Base-by-base conservation (phyloP, 1,139 yeast species). In the Lodderomyces margitis region DNA sequence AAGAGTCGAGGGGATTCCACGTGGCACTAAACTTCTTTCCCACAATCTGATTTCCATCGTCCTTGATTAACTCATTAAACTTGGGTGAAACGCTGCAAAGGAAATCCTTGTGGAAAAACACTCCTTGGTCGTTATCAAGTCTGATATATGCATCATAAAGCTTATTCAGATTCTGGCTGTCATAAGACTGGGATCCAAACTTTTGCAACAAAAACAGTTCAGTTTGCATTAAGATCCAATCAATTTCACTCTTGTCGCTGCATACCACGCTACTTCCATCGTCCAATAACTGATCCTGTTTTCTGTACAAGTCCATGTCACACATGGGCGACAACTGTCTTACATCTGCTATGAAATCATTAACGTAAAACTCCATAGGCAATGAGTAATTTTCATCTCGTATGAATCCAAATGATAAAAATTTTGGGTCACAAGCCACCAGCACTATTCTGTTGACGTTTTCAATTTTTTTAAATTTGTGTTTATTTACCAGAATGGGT, bases 391-490 rank as follows among this genome's bases (percentile, higher is more conserved):
- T 59, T 40, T 85, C 94, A 50, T 82, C 84, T 50, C 86, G 72
- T 7, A 87, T 64, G 38, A 84, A 79, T 1, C 81, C 83, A 66
- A 87, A 87, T 0, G 88, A 81, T 0, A 79, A 67, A 56, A 86
- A 87, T 14, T 68, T 61, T 1, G 82, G 73, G 57, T 87, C 91
- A 53, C 92, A 81, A 1, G 75, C 59, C 1, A 88, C 95, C 34
- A 68, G 66, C 2, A 72, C 74, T 5, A 80, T 70, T 39, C 76
- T 74, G 42, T 82, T 81, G 15, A 84, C 51, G 36, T 67, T 62
- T 15, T 78, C 77, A 2, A 84, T 58, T 43, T 78, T 74, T 38
- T 69, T 68, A 56, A 82, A 83, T 55, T 83, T 83, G 54, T 65
- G 67, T 38, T 61, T 65, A 0, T 54, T 45, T 1, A 58, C 47